phyloP scores from a whole-genome alignment of 129 eudicot genomes.

The Artemisia tridentata region DNA sequence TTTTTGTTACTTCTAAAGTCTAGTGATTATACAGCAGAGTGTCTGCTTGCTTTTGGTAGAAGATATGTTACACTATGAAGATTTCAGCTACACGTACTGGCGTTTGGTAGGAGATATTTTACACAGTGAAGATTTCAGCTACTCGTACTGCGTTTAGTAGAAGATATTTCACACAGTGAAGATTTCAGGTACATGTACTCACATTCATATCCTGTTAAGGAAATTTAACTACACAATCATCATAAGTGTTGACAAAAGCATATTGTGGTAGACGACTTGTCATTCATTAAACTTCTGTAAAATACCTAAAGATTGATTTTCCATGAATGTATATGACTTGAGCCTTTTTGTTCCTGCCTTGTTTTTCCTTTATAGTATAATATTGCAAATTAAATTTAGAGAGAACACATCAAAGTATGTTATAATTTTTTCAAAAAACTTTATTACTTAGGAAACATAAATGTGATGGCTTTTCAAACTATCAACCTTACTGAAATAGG shows the following conservation, averaged over 20 bases:
- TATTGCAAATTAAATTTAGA: not conserved
- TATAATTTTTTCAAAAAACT: not conserved
- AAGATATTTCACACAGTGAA: conserved; percentile 14
- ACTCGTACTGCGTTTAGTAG: conserved; percentile 14
- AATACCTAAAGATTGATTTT: not conserved
- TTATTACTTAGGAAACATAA: not conserved
- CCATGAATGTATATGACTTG: not conserved
- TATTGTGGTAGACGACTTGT: not conserved
- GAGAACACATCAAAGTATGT: not conserved
- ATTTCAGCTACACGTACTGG: conserved; percentile 25
- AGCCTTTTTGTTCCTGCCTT: not conserved
- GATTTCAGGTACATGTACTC: conserved; percentile 29
- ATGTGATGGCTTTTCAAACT: not conserved
- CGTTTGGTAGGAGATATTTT: conserved; percentile 11
- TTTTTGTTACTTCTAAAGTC: not conserved
- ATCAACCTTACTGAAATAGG: not conserved
- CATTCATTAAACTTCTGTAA: conserved; percentile 14
- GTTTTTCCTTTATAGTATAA: not conserved
- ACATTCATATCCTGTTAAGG: not conserved
- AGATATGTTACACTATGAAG: conserved; percentile 18
- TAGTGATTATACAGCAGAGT: conserved; percentile 1
- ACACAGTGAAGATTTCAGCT: conserved; percentile 28
- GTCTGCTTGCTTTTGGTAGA: conserved; percentile 17
- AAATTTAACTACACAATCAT: conserved; percentile 9
- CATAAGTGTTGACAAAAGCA: conserved; percentile 10